Conservation (phyloP, 2,329 filamentous ascomycete genomes). For the Grosmannia penicillata region DNA sequence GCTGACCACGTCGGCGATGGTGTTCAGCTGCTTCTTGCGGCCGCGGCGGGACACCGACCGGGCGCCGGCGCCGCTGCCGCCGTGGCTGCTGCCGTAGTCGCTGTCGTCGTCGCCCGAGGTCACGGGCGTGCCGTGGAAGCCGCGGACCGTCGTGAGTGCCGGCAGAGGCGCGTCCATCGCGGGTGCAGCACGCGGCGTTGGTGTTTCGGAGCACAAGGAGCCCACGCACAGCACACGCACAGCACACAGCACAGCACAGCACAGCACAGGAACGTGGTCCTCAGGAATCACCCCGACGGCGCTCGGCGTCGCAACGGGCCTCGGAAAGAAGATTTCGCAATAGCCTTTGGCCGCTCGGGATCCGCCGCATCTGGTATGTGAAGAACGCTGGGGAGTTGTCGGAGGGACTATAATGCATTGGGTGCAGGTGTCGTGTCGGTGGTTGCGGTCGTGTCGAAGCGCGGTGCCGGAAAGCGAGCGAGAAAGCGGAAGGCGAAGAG, state of each 20-base stretch:
- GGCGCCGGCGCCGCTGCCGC: slow-evolving; percentile 17
- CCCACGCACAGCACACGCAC: no score
- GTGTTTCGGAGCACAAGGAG: neutral
- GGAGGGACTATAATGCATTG: slow-evolving; percentile 40
- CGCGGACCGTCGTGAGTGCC: slow-evolving; percentile 40
- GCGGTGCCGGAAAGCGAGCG: slow-evolving; percentile 1
- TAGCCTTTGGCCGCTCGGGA: slow-evolving; percentile 32
- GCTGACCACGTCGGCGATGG: slow-evolving; percentile 42
- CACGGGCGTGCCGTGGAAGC: slow-evolving; percentile 38
- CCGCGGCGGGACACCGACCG: slow-evolving; percentile 15
- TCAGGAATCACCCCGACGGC: slow-evolving; percentile 30
- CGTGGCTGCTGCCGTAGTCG: slow-evolving; percentile 24
- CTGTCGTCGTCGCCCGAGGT: slow-evolving; percentile 44
- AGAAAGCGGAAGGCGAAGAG: neutral
- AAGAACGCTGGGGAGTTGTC: slow-evolving; percentile 32
- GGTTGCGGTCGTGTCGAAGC: slow-evolving; percentile 7
- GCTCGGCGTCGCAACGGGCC: slow-evolving; percentile 42
- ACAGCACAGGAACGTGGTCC: neutral
- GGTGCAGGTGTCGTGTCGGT: slow-evolving; percentile 1
- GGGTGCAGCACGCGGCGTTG: no score
- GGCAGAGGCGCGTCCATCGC: slow-evolving; percentile 30
- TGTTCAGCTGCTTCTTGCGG: slow-evolving; percentile 22
- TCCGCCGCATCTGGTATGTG: slow-evolving; percentile 44
- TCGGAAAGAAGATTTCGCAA: slow-evolving; percentile 34
- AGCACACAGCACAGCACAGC: neutral